Evolutionary conservation across 2,329 filamentous ascomycete genomes (phyloP), one percentile per base, ranked within the genome.

Genomic region (Colletotrichum karsti): DNA sequence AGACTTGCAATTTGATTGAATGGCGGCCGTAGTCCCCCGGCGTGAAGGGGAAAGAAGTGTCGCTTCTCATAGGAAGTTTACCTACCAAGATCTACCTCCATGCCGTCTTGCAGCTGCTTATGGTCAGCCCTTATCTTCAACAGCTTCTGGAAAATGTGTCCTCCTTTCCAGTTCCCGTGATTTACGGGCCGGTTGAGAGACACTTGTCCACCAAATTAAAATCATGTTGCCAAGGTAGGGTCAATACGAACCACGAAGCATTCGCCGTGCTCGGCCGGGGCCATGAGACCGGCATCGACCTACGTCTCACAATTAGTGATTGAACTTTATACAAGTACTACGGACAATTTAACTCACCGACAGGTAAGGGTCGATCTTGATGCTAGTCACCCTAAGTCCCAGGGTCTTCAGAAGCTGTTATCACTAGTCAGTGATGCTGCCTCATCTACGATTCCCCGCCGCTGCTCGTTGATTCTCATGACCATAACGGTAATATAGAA

Each of bases 321-420:
- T n/a, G 39, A 56, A 48, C 35, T 50, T 42, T 41, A 59, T 28
- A 30, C 50, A 42, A 13, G 28, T 4, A n/a, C n/a, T n/a, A n/a
- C n/a, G n/a, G n/a, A n/a, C n/a, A n/a, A n/a, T n/a, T 55, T 56
- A 28, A 58, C 67, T 67, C 74, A 79, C 78, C 70, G 83, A 84
- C 55, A 85, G 73, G 72, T 85, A 85, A 7, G 83, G 83, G 72
- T 88, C 85, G 67, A 87, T 86, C 76, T 86, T 84, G 70, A 81
- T 78, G 63, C 76, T 77, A 71, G 82, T 86, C 65, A 93, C 91
- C 82, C 92, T 94, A 67, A 95, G 85, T 53, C 93, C 93, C 71
- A 91, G 84, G 10, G 92, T 93, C 85, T 96, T 95, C 74, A 96
- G 88, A 72, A 96, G 84, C 72, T 94, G 83, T 60, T 91, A 20